Percentiles rank a stretch among this genome's conserved stretches.
phyloP scores from a whole-genome alignment of 2,329 filamentous ascomycete genomes.

The Herpotrichia juniperi region DNA sequence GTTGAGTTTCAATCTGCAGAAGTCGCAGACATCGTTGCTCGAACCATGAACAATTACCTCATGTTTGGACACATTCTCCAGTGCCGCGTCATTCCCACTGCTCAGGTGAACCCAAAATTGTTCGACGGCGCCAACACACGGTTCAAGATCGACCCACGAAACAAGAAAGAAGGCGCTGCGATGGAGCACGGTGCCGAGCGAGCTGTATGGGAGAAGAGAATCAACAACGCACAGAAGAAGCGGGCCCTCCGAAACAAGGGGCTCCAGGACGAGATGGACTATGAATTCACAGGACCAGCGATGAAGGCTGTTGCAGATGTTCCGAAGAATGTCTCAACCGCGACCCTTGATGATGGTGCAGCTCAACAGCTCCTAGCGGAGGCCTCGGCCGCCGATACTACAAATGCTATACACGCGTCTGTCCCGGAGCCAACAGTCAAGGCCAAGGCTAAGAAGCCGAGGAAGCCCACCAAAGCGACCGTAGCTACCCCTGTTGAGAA shows the following conservation, averaged over 20 bases:
- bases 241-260: slow-evolving; percentile 73
- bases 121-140: slow-evolving; percentile 91
- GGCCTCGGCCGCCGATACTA: slow-evolving; percentile 25
- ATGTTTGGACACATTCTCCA: slow-evolving; percentile 94
- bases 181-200: slow-evolving; percentile 76
- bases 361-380: slow-evolving; percentile 34
- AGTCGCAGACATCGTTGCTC: slow-evolving; percentile 88
- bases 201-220: slow-evolving; percentile 78
- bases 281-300: slow-evolving; percentile 77
- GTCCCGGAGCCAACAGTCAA: slow-evolving; percentile 40
- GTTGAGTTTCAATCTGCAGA: slow-evolving; percentile 80
- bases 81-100: slow-evolving; percentile 77
- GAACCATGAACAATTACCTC: slow-evolving; percentile 98
- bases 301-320: slow-evolving; percentile 66
- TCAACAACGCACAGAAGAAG: slow-evolving; percentile 74
- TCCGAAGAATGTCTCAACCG: slow-evolving; percentile 31
- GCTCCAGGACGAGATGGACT: slow-evolving; percentile 79
- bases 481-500: slow-evolving; percentile 5
- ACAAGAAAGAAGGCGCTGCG: slow-evolving; percentile 79
- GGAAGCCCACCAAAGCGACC: slow-evolving; percentile 18
- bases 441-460: slow-evolving; percentile 34
- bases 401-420: slow-evolving; percentile 14
- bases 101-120: slow-evolving; percentile 78
- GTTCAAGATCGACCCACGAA: slow-evolving; percentile 88
- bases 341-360: slow-evolving; percentile 28